Evolutionary conservation across 129 eudicot species (phyloP), one percentile per base, ranked within the genome.

Genomic region (sunflower (Helianthus annuus)): DNA sequence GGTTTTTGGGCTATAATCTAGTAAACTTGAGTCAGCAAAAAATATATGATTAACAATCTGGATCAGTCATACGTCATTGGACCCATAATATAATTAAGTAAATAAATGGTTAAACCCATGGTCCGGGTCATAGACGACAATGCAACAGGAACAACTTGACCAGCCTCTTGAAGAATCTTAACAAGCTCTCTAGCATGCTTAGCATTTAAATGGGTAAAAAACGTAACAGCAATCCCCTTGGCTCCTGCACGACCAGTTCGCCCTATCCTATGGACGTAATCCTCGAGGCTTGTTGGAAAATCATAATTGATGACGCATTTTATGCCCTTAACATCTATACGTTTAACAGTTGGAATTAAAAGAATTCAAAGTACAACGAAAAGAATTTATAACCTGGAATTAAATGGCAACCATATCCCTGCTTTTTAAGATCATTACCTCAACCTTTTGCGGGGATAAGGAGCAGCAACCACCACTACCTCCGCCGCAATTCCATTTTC

Each of bases 171-270:
- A 64, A 95, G 78, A 36, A 95, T 90, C 83, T 95, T 90, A 19
- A 90, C 76, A n/a, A 95, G 99, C 14, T 95, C 96, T 54, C 89
- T 83, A 1, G 97, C 95, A 84, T 63, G 65, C 78, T 84, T 95
- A 4, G 86, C 85, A 80, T 95, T 95, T 59, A 89, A 79, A 68
- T 88, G 89, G 1, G 97, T 95, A 80, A 95, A 95, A 76, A 95
- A 95, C 3, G 99, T 84, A 75, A 84, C 85, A 57, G 99, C 97
- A 24, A 85, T 95, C 70, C 99, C 99, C 67, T 56, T 88, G 10
- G 99, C 99, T 70, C 99, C 99, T 51, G 99, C 99, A 64, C 99
- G 97, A 40, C 99, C 99, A 36, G 99, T 95, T 67, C 99, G 85
- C 48, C 99, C 99, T 70, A 95, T 95, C 86, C 99, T 88, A 66